Conservation (phyloP, 306 rosid species). For the Astragalus membranaceus region DNA sequence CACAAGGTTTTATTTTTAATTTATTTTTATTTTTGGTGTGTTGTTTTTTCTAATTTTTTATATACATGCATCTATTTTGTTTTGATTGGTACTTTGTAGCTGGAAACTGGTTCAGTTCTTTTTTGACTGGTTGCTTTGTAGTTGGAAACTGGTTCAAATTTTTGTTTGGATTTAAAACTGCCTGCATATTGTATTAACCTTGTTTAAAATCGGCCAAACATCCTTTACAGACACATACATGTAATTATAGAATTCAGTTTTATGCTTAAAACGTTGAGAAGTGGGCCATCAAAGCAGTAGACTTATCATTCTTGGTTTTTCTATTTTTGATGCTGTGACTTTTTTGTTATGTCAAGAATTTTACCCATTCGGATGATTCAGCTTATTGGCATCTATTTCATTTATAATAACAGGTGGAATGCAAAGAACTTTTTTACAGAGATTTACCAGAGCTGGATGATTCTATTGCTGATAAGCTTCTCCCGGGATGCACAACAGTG, state of each 20-base stretch:
- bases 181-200: neutral
- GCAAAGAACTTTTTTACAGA: slow-evolving; percentile 95
- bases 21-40: too few species aligned
- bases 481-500: slow-evolving; percentile 74
- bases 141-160: too few species aligned
- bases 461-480: slow-evolving; percentile 76
- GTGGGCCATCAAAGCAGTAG: slow-evolving; percentile 13
- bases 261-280: neutral
- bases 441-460: slow-evolving; percentile 79
- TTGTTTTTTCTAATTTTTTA: too few species aligned
- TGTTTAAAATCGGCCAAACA: neutral
- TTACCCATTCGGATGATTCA: neutral
- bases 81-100: slow-evolving; percentile 1
- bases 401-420: slow-evolving; percentile 58
- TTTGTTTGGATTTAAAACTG: neutral
- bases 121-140: too few species aligned
- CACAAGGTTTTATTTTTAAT: too few species aligned
- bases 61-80: neutral
- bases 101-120: slow-evolving; percentile 14
- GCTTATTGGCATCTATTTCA: slow-evolving; percentile 2
- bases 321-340: too few species aligned
- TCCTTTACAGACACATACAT: neutral
- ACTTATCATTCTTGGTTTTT: too few species aligned
- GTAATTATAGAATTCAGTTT: neutral
- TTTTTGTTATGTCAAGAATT: too few species aligned